Base-by-base conservation (phyloP, 2,329 filamentous ascomycete genomes). In the Colletotrichum plurivorum region DNA sequence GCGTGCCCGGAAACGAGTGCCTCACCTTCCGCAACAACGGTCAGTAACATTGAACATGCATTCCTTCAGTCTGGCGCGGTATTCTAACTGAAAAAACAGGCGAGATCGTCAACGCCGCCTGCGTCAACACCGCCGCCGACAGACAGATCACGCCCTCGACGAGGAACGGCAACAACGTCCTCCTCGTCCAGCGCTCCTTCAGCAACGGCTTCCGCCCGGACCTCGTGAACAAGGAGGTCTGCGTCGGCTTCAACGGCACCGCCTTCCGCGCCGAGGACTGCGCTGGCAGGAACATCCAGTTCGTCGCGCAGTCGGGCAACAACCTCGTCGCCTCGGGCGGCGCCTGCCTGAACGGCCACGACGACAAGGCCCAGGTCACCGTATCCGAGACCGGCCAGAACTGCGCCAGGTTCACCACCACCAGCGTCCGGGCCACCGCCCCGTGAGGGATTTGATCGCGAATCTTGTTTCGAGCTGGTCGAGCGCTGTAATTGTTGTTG, bases 11-110 rank as follows among this genome's bases (percentile, higher is more conserved):
- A 55, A 78, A 79, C 63, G 76, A 79, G 71, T 78, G 76, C 67
- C 72, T 83, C n/a, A 82, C 80, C 15, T 82, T 83, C 72, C 77
- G 81, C 64, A 83, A 83, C 71, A 82, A 82, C 61, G 80, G 79
- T 79, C 70, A 13, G 63, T 5, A 9, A 25, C 46, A 12, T 18
- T 4, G 8, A 7, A 9, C 43, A n/a, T 46, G 18, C 4, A 4
- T 6, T 16, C 43, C 6, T 16, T 18, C 8, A 1, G 16, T 46
- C 43, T 5, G 4, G 43, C 8, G 43, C 16, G 15, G 45, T 18
- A 7, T 5, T 9, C 64, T 60, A 49, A 71, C 64, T 39, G 15
- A 31, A 41, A 1, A 5, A 5, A 5, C 39, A 81, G 80, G 81
- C 64, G 78, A 82, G 67, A 82, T 83, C 20, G 81, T 83, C 53